phyloP scores from a whole-genome alignment of 2,329 filamentous ascomycete genomes.

The Moelleriella libera region DNA sequence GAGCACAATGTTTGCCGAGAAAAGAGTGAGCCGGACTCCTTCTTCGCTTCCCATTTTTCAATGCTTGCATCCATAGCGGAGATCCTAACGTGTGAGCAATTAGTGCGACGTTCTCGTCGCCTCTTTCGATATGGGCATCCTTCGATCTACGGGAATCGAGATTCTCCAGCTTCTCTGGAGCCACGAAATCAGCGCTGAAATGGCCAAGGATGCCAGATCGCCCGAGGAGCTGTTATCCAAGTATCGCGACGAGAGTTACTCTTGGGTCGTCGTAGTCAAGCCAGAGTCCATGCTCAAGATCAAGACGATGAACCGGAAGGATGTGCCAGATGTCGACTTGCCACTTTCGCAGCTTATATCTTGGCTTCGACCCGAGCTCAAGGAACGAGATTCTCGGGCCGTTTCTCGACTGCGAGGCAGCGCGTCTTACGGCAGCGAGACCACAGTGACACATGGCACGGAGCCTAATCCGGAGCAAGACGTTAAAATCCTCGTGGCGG shows the following conservation, averaged over 20 bases:
- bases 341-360: constrained; percentile 56
- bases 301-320: constrained; percentile 62
- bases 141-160: constrained; percentile 64
- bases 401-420: constrained; percentile 26
- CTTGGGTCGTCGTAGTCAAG: constrained; percentile 83
- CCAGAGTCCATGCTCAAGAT: constrained; percentile 65
- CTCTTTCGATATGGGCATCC: constrained; percentile 65
- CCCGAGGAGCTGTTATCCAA: constrained; percentile 66
- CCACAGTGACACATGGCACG: constrained; percentile 7
- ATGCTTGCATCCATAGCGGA: background rate
- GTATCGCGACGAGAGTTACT: constrained; percentile 64
- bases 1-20: constrained; percentile 43
- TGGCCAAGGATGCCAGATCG: constrained; percentile 66
- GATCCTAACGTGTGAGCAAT: no score
- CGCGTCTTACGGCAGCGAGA: constrained; percentile 14
- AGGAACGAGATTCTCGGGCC: constrained; percentile 58
- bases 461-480: constrained; percentile 44
- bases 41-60: background rate
- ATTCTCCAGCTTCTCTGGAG: constrained; percentile 69
- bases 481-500: constrained; percentile 71
- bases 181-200: constrained; percentile 74
- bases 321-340: constrained; percentile 63
- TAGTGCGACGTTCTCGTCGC: constrained; percentile 82
- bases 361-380: constrained; percentile 71
- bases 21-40: constrained; percentile 36